These are phyloP conservation scores for Delonix regia DNA, from an alignment of 306 rosid species.

Conservation along the genomic window DNA sequence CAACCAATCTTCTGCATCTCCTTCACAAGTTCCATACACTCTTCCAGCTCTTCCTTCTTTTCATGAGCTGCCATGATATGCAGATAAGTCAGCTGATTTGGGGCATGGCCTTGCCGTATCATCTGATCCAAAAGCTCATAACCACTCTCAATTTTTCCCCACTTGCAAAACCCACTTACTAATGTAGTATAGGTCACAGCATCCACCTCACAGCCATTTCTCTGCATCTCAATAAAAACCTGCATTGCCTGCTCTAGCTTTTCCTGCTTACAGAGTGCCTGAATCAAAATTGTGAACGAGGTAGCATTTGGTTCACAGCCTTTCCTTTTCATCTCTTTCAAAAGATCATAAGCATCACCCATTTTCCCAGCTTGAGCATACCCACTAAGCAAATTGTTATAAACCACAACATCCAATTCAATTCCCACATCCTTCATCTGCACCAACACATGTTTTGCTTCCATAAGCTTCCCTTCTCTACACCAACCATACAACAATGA, in stretches of 20 bases:
- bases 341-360: constrained; percentile 78
- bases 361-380: constrained; percentile 74
- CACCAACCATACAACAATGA: constrained; percentile 95
- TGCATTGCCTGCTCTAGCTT: constrained; percentile 82
- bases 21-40: constrained; percentile 67
- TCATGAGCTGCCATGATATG: constrained; percentile 76
- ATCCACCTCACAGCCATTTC: constrained; percentile 73
- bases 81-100: constrained; percentile 67
- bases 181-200: constrained; percentile 70
- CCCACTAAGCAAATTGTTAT: constrained; percentile 69
- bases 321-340: constrained; percentile 73
- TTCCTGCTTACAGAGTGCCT: constrained; percentile 67
- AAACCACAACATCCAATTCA: constrained; percentile 78
- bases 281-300: constrained; percentile 74
- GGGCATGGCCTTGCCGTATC: constrained; percentile 67
- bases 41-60: constrained; percentile 87
- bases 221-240: constrained; percentile 70
- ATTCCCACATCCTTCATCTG: constrained; percentile 78
- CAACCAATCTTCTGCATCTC: constrained; percentile 84
- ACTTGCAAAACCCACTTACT: constrained; percentile 80
- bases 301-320: constrained; percentile 69
- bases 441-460: constrained; percentile 71
- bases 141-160: constrained; percentile 74
- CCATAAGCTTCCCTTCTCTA: constrained; percentile 78
- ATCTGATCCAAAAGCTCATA: constrained; percentile 78